phyloP scores from a whole-genome alignment of 2,329 filamentous ascomycete genomes.

The Microcyclosporella mali region DNA sequence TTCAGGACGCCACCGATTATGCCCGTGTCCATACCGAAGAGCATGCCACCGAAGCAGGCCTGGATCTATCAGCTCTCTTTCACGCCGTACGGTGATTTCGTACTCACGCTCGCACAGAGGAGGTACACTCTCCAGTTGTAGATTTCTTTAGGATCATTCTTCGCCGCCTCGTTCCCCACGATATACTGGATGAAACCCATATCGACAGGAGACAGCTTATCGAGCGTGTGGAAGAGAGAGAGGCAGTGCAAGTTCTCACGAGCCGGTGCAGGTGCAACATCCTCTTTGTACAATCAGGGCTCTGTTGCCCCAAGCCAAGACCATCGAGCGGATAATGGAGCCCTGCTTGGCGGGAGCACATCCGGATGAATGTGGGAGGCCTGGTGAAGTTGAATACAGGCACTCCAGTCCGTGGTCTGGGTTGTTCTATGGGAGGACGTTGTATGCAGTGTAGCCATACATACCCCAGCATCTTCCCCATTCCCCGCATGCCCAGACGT shows the following conservation, averaged over 20 bases:
- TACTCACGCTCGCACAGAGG: slow-evolving; percentile 60
- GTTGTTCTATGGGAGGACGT: too few species aligned
- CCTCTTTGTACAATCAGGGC: background rate
- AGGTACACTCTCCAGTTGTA: slow-evolving; percentile 64
- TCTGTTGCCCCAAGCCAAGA: background rate
- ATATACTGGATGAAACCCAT: slow-evolving; percentile 47
- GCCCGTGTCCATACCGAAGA: slow-evolving; percentile 62
- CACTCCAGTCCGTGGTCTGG: background rate
- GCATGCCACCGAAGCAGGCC: slow-evolving; percentile 62
- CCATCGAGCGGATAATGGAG: slow-evolving; percentile 1
- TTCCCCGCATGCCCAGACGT: slow-evolving; percentile 1
- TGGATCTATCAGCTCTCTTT: slow-evolving; percentile 27
- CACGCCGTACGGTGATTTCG: slow-evolving; percentile 40
- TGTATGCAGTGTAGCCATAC: background rate
- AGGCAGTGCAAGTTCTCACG: background rate
- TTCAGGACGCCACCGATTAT: slow-evolving; percentile 63
- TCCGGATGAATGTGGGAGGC: slow-evolving; percentile 3
- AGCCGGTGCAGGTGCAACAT: background rate
- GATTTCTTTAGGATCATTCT: slow-evolving; percentile 58
- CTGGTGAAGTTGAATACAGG: background rate
- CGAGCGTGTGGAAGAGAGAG: background rate
- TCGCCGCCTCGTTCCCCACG: slow-evolving; percentile 67
- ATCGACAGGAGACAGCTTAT: background rate
- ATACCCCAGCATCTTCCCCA: background rate
- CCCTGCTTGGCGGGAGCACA: slow-evolving; percentile 3